Evolutionary conservation across 2,329 filamentous ascomycete species (phyloP), one percentile per base, ranked within the genome.

Genomic region (Hypoxylon sp.): DNA sequence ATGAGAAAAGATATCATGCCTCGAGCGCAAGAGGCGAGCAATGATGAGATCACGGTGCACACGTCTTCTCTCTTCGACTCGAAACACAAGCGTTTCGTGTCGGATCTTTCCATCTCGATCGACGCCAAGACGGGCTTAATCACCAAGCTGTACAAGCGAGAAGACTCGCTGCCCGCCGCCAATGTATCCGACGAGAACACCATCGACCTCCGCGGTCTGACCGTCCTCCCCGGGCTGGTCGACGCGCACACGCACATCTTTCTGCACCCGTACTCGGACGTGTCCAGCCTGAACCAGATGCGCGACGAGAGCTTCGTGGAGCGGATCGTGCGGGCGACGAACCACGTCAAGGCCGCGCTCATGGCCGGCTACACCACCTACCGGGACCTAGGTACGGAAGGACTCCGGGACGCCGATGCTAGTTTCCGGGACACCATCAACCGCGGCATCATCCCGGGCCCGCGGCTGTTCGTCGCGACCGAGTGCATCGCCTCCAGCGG

Each of bases 281-380:
- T 68, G 15, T 60, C 65, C 2, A 47, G 64, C 4, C 6, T 68
- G 39, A 52, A 82, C 39, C 86, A 88, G 70, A 84, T 86, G 74
- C 82, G 85, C 34, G 84, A 88, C 64, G 84, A 87, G 68, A 84
- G 83, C 58, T 73, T 84, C n/a, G 80, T 86, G 6, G 86, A 89
- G 69, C 78, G 85, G 20, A 78, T 82, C 22, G 79, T 88, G 49
- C 82, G 86, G 17, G 82, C 82, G 0, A 81, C 82, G 6, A 84
- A 86, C 62, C 82, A 86, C 64, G 80, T 80, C 62, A 82, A 81
- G 46, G 77, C 79, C 0, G 85, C 83, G 1, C 76, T 89, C 8
- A 74, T 84, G 19, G 84, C 85, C 0, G 86, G 86, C 6, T 88
- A 84, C 75, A 89, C 85, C 0, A 87, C 84, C 1, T 86, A 86